Evolutionary conservation across 495 filamentous ascomycete genomes (phyloP).

Genomic region (Aspergillus egyptiacus): DNA sequence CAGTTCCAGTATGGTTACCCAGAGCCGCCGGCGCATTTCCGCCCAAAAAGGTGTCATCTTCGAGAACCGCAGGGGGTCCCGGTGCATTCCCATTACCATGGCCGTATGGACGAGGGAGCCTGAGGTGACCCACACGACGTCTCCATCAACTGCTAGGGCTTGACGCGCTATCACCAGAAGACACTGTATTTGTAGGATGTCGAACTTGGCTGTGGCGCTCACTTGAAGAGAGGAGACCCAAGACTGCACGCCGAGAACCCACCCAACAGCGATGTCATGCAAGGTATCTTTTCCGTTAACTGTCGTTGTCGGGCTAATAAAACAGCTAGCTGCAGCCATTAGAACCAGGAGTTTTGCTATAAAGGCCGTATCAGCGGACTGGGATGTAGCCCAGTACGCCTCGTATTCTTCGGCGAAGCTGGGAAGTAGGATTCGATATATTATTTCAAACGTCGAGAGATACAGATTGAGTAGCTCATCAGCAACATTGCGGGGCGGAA

Average conservation of each 20-base stretch:
- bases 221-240: slow-evolving; percentile 50
- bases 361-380: slow-evolving; percentile 27
- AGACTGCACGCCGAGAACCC: slow-evolving; percentile 51
- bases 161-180: slow-evolving; percentile 51
- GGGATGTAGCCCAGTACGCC: slow-evolving; percentile 40
- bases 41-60: slow-evolving; percentile 42
- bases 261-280: slow-evolving; percentile 35
- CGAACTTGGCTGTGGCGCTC: slow-evolving; percentile 45
- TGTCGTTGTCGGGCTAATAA: slow-evolving; percentile 26
- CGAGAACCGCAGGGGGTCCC: slow-evolving; percentile 49
- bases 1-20: slow-evolving; percentile 59
- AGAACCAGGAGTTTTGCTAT: slow-evolving; percentile 48
- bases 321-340: slow-evolving; percentile 47
- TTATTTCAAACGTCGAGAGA: slow-evolving; percentile 51
- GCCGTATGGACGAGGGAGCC: slow-evolving; percentile 51
- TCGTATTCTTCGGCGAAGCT: slow-evolving; percentile 51
- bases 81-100: slow-evolving; percentile 55
- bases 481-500: slow-evolving; percentile 43
- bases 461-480: slow-evolving; percentile 51
- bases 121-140: slow-evolving; percentile 51
- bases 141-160: slow-evolving; percentile 43
- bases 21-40: slow-evolving; percentile 54
- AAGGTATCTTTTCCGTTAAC: slow-evolving; percentile 23
- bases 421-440: slow-evolving; percentile 51
- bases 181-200: slow-evolving; percentile 49